Base-by-base conservation (phyloP, 192 early-diverging fungal species). In the Coemansia sp. region DNA sequence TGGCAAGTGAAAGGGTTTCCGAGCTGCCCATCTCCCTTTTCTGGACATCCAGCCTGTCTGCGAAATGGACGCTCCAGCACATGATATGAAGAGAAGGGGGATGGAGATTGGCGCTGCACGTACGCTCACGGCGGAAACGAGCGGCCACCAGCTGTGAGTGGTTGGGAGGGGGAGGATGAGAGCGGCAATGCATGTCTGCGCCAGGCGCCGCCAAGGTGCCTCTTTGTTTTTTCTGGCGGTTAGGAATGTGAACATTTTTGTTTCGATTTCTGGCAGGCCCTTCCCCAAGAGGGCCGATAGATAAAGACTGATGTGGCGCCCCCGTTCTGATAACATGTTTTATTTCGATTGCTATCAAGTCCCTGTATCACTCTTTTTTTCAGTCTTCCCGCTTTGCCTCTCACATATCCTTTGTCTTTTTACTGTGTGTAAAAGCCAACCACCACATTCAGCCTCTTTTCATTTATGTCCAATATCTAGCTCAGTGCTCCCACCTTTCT, bases 241-340 rank as follows among this genome's bases (percentile, higher is more conserved):
- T 28, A 14, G 14, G 48, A 52, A 52, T 52, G 53, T 34, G 31
- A 57, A 31, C 55, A 57, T 18, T 57, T 56, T 8, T 28, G 5
- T 11, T 8, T 35, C 55, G 31, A n/a, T 57, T 57, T 52, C 48
- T 28, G 48, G 48, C 3, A 33, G 33, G 21, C 48, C 48, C 47
- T 50, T n/a, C 23, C 48, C 48, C 48, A 52, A 52, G 23, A 52
- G 48, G 23, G 21, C 13, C 16, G 52, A 55, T 33, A 55, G 52
- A 55, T 55, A 58, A 58, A 58, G 31, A 31, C 56, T 21, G 56
- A 58, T 58, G 56, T 58, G 34, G 56, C 56, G 56, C 31, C 53
- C 31, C 43, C 7, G 14, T 18, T 34, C 34, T 21, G 18, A 58
- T 55, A 16, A 31, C 52, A 55, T 31, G 6, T 6, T 16, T 31